Conservation (phyloP, 805 yeast genomes). For the Pichia ethanolica region DNA sequence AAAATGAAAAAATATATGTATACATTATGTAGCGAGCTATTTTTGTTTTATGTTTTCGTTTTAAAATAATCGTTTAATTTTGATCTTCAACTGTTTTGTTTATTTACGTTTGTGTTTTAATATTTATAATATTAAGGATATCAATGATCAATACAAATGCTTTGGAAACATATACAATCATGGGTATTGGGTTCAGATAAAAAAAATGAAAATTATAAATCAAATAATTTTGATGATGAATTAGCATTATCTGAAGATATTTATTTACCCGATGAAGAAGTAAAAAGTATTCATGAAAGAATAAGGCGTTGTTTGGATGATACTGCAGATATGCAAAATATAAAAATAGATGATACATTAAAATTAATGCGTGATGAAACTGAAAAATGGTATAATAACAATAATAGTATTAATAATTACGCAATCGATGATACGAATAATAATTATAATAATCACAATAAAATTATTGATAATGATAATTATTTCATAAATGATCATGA, state of each 20-base stretch:
- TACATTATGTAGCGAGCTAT: too few species aligned
- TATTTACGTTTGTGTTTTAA: too few species aligned
- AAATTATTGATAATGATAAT: not conserved
- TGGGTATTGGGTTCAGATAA: too few species aligned
- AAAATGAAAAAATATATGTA: too few species aligned
- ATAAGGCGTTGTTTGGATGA: constrained; percentile 11
- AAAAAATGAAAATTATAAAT: not conserved
- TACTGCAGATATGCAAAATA: constrained; percentile 9
- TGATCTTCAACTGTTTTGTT: too few species aligned
- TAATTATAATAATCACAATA: not conserved
- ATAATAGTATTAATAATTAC: not conserved
- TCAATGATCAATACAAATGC: too few species aligned
- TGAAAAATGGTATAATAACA: constrained; percentile 10
- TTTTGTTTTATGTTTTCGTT: too few species aligned
- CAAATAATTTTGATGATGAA: not conserved
- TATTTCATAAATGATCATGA: too few species aligned
- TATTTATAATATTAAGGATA: too few species aligned
- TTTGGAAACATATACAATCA: too few species aligned
- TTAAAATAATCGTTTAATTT: too few species aligned
- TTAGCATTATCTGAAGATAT: not conserved
- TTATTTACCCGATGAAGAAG: not conserved
- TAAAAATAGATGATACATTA: constrained; percentile 18
- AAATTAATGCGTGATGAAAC: constrained; percentile 17
- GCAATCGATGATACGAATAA: not conserved
- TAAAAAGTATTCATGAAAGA: constrained; percentile 5